Evolutionary conservation across 495 filamentous ascomycete species (phyloP).

Genomic region (Thermothielavioides terrestris): DNA sequence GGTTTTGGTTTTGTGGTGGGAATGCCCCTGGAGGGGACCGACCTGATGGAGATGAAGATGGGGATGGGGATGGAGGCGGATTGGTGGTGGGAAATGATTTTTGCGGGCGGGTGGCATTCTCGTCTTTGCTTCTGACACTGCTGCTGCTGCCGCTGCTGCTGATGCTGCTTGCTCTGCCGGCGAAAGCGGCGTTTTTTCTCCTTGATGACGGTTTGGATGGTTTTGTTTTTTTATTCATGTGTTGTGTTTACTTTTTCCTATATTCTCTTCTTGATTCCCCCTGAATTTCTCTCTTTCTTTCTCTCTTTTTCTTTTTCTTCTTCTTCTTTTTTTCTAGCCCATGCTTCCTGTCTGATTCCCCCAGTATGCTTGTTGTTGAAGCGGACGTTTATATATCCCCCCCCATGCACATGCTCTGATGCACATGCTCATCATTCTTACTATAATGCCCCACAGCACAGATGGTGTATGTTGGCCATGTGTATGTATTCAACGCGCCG

Average conservation of each 20-base stretch:
- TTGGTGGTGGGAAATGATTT: neutral
- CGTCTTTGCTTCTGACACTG: neutral
- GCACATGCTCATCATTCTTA: conserved; percentile 1
- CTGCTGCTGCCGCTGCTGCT: neutral
- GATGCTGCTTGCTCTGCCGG: neutral
- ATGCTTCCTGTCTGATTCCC: conserved; percentile 3
- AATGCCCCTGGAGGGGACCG: neutral
- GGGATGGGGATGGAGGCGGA: neutral
- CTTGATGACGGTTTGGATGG: neutral
- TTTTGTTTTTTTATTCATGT: conserved; percentile 1
- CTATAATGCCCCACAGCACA: conserved; percentile 3
- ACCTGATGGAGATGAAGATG: neutral
- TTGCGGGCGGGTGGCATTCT: conserved; percentile 1
- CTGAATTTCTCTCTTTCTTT: neutral
- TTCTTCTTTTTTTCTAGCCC: neutral
- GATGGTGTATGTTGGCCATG: conserved; percentile 3
- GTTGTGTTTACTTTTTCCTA: conserved; percentile 16
- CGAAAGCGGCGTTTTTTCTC: neutral
- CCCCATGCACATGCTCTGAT: too few species aligned
- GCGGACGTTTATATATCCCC: conserved; percentile 6
- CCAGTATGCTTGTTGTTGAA: neutral
- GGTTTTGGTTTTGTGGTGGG: neutral
- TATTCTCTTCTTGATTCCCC: conserved; percentile 2
- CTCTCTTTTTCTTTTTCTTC: neutral
- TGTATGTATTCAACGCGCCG: conserved; percentile 3